Evolutionary conservation across 768 basidiomycete genomes (phyloP), one percentile per base, ranked within the genome.

Genomic region (Podaxis rugospora): DNA sequence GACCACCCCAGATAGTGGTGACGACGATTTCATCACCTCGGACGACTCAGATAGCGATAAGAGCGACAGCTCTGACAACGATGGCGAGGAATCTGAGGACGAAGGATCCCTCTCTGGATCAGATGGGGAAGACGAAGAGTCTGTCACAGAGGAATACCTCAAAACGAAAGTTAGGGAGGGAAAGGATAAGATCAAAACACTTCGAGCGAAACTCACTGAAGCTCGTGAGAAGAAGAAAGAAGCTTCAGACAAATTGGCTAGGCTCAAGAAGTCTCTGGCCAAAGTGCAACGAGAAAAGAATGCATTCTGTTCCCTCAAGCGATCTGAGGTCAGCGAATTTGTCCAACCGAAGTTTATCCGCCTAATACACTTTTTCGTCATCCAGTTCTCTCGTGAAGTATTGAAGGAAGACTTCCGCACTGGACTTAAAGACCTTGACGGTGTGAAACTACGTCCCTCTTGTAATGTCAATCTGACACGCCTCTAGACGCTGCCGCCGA

Each of bases 371-470:
- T 44, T 64, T 11, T 62, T 32, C 44, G 40, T 25, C 32, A 18
- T 18, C 0, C 47, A 86, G 83, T 85, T 77, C 64, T 85, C 85
- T 27, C 75, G 77, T 14, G 82, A 81, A 51, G 78, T 82, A 4
- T 68, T 86, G 49, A 85, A 85, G 63, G 80, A 83, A 63, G 85
- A 86, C 62, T 86, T 87, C 69, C 75, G 85, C 37, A 69, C 73
- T 2, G 85, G 85, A 13, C 64, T 87, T 53, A 85, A 83, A 64
- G 83, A 86, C 36, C 69, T 87, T 1, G 85, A 87, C 66, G 84
- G 83, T 83, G 60, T 28, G 72, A 2, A 11, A 57, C 21, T 14
- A 6, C 51, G 13, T 36, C 4, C 14, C 32, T 23, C 47, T 23
- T 14, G 25, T 28, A 35, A 32, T 50, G 6, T 2, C 32, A 6